Evolutionary conservation across 352 stramenopile species (phyloP), one percentile per base, ranked within the genome.

Genomic region (Pythium folliculosum): DNA sequence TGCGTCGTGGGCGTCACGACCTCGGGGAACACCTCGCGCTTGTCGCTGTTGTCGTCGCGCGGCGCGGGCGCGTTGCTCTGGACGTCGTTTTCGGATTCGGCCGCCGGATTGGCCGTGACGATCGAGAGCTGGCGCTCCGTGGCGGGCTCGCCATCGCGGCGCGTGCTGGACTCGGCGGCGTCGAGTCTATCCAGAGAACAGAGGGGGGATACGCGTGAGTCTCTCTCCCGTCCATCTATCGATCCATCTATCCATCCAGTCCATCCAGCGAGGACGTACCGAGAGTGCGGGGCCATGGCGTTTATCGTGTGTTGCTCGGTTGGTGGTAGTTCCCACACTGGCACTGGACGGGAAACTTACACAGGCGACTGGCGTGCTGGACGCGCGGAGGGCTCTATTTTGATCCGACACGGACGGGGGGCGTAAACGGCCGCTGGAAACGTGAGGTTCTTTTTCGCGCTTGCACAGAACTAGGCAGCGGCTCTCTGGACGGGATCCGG

Each of bases 1-100:
- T 65, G 61, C 54, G 60, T 67, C 58, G 61, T 60, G 45, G 67
- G 54, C 44, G 66, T 67, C 51, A 72, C 59, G 59, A 68, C 59
- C 27, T 60, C 59, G 17, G 45, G 44, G 22, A 55, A 60, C 6
- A 17, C 2, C 12, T 72, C 54, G 58, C 21, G n/a, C 55, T 68
- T 65, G 47, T 14, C 37, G 40, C 19, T 25, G 63, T 53, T 59
- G 21, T 25, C 17, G 22, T 19, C 25, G 40, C 12, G 23, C n/a
- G 8, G 32, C 37, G 16, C 38, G 23, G 19, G 22, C 27, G 50
- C 14, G 21, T 61, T 51, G 21, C 32, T 60, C 35, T 32, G 27
- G 27, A 40, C 35, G 35, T 40, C 35, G 35, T 7, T 40, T 2
- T 40, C 12, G 8, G 3, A 8, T 2, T 54, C 43, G 23, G 13